A percentile compares a stretch with the other conserved stretches of the same genome.
phyloP scores from a whole-genome alignment of 2,329 filamentous ascomycete genomes.

The Colletotrichum eremochloae region DNA sequence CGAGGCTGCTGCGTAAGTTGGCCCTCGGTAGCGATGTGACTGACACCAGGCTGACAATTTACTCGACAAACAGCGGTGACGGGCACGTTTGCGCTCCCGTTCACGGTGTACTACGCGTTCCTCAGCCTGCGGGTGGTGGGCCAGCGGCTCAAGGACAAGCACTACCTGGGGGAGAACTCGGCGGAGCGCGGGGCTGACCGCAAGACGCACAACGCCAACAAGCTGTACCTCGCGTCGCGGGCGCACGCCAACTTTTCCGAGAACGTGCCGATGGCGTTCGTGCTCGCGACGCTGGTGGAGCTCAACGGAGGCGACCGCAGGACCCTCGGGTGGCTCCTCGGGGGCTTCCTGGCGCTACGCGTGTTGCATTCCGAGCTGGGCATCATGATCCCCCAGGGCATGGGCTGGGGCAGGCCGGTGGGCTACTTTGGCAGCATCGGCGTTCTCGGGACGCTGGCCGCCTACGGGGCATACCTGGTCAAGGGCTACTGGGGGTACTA shows the following conservation, averaged over 20 bases:
- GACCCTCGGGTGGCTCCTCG: constrained; percentile 24
- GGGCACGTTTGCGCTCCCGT: constrained; percentile 29
- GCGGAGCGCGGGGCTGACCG: constrained; percentile 6
- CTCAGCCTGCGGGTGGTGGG: constrained; percentile 30
- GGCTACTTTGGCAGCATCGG: constrained; percentile 28
- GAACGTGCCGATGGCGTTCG: constrained; percentile 22
- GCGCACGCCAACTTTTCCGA: constrained; percentile 29
- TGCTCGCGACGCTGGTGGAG: constrained; percentile 12
- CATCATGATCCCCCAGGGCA: constrained; percentile 9
- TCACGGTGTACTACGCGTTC: constrained; percentile 32
- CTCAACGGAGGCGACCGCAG: constrained; percentile 31
- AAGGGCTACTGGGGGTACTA: constrained; percentile 33
- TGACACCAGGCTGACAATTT: neutral
- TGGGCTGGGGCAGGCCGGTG: constrained; percentile 8
- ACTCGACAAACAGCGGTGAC: constrained; percentile 12
- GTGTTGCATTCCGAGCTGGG: constrained; percentile 32
- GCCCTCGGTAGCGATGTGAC: too few species aligned
- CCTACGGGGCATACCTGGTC: constrained; percentile 22
- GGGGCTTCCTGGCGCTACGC: constrained; percentile 12
- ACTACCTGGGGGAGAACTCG: constrained; percentile 30
- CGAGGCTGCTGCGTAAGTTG: constrained; percentile 33
- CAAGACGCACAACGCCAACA: constrained; percentile 5
- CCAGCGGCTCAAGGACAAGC: constrained; percentile 18
- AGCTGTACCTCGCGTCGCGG: constrained; percentile 21
- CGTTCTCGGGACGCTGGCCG: constrained; percentile 12